Conservation (phyloP, 1,284 basidiomycete species). For the Austroboletus novae-zelandiae region DNA sequence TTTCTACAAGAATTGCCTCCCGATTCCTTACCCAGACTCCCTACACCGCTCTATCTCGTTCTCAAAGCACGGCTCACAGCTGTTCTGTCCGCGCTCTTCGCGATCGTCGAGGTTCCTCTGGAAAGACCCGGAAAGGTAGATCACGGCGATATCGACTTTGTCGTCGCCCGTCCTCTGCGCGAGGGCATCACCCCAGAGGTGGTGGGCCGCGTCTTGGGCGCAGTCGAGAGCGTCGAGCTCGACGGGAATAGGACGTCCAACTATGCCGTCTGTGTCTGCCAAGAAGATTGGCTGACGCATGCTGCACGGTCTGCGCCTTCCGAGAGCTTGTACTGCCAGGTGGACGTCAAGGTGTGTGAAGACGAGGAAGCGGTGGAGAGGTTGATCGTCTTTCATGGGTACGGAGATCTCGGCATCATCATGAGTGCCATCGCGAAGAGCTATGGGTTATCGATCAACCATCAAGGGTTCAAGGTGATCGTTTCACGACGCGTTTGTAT, state of each 20-base stretch:
- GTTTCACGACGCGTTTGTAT: slow-evolving; percentile 3
- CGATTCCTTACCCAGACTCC: slow-evolving; percentile 56
- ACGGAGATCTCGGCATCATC: slow-evolving; percentile 70
- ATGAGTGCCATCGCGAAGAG: slow-evolving; percentile 52
- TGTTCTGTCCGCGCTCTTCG: slow-evolving; percentile 45
- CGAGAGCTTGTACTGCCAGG: slow-evolving; percentile 44
- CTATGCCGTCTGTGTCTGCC: slow-evolving; percentile 51
- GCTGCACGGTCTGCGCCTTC: slow-evolving; percentile 16
- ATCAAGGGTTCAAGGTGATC: slow-evolving; percentile 57
- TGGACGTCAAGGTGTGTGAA: slow-evolving; percentile 60
- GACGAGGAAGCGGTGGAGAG: slow-evolving; percentile 49
- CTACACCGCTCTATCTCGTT: slow-evolving; percentile 46
- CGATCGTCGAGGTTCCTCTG: slow-evolving; percentile 48
- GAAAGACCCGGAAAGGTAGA: slow-evolving; percentile 64
- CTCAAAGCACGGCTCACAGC: slow-evolving; percentile 46
- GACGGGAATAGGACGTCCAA: slow-evolving; percentile 57
- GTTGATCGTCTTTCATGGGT: slow-evolving; percentile 53
- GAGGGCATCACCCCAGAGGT: slow-evolving; percentile 37
- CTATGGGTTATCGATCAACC: slow-evolving; percentile 48
- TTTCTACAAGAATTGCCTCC: slow-evolving; percentile 46
- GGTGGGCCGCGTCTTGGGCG: slow-evolving; percentile 46
- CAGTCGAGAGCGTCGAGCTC: slow-evolving; percentile 44
- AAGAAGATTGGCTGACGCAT: slow-evolving; percentile 24
- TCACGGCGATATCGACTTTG: slow-evolving; percentile 66
- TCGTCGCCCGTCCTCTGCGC: slow-evolving; percentile 46